A percentile compares a stretch with the other conserved stretches of the same genome.
Evolutionary conservation across 1,139 yeast genomes (phyloP).

Genomic region (Candida sp.): DNA sequence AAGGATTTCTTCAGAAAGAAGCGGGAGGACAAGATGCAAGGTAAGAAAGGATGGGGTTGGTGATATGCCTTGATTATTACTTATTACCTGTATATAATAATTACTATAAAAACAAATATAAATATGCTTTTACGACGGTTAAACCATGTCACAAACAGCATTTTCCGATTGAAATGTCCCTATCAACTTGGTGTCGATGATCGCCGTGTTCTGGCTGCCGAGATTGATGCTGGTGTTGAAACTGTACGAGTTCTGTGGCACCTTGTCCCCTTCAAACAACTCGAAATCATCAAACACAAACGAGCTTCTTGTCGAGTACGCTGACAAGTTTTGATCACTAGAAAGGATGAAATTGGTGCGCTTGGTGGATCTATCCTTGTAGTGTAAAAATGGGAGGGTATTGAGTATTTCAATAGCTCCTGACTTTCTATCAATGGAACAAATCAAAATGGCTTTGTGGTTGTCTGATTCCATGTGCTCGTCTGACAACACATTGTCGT

Average conservation of each 20-base stretch:
- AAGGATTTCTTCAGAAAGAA: slow-evolving; percentile 69
- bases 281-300: slow-evolving; percentile 18
- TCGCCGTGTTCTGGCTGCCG: slow-evolving; percentile 6
- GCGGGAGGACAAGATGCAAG: slow-evolving; percentile 39
- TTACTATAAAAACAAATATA: neutral
- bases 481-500: slow-evolving; percentile 12
- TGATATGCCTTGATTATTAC: slow-evolving; percentile 12
- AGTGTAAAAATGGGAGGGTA: slow-evolving; percentile 19
- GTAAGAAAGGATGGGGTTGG: slow-evolving; percentile 52
- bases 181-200: slow-evolving; percentile 7
- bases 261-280: slow-evolving; percentile 11
- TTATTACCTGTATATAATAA: slow-evolving; percentile 1
- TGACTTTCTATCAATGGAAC: slow-evolving; percentile 36
- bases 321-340: slow-evolving; percentile 5
- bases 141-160: slow-evolving; percentile 12
- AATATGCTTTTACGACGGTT: neutral
- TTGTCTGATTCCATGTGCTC: slow-evolving; percentile 9
- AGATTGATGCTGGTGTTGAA: slow-evolving; percentile 9
- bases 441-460: slow-evolving; percentile 23
- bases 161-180: slow-evolving; percentile 9
- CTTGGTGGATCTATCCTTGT: slow-evolving; percentile 15
- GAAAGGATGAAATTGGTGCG: slow-evolving; percentile 11
- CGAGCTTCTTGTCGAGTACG: slow-evolving; percentile 9
- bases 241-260: slow-evolving; percentile 13
- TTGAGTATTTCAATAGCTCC: slow-evolving; percentile 30